Percentiles rank a stretch among this genome's conserved stretches.
These are phyloP conservation scores for Hyaloperonospora arabidopsidis DNA, from an alignment of 352 stramenopile species.

Conservation along the genomic window DNA sequence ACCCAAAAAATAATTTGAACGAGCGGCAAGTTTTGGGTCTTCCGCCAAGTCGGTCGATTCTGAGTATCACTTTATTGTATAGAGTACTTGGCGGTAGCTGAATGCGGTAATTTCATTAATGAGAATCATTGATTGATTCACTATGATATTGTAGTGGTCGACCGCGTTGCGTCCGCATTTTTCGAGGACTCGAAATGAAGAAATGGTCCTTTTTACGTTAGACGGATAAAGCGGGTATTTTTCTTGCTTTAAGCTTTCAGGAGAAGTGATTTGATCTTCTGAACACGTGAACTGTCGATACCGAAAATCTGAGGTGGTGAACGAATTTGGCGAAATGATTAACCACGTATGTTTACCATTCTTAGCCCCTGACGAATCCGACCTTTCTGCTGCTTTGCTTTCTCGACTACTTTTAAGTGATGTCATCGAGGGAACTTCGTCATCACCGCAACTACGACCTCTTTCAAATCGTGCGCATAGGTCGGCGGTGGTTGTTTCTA, in stretches of 20 bases:
- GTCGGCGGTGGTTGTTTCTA: neutral
- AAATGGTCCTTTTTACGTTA: neutral
- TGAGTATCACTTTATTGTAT: neutral
- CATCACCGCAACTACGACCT: no score
- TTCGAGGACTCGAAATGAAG: neutral
- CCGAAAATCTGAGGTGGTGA: neutral
- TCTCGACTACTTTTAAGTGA: neutral
- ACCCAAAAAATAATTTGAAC: neutral
- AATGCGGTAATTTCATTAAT: neutral
- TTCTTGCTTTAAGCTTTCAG: neutral
- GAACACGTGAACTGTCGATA: neutral
- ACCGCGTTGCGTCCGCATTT: neutral
- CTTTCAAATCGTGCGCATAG: no score
- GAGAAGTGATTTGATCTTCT: neutral
- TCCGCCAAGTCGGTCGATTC: neutral
- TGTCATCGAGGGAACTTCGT: neutral
- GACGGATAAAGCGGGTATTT: neutral
- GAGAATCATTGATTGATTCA: neutral
- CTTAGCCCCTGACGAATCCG: neutral
- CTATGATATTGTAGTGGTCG: no score
- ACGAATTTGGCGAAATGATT: neutral
- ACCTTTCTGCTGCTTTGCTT: no score
- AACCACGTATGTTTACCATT: neutral
- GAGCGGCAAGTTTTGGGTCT: no score
- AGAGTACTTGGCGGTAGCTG: neutral